These are phyloP conservation scores for Aspergillus sp. DNA, from an alignment of 2,329 filamentous ascomycete genomes.

Conservation along the genomic window DNA sequence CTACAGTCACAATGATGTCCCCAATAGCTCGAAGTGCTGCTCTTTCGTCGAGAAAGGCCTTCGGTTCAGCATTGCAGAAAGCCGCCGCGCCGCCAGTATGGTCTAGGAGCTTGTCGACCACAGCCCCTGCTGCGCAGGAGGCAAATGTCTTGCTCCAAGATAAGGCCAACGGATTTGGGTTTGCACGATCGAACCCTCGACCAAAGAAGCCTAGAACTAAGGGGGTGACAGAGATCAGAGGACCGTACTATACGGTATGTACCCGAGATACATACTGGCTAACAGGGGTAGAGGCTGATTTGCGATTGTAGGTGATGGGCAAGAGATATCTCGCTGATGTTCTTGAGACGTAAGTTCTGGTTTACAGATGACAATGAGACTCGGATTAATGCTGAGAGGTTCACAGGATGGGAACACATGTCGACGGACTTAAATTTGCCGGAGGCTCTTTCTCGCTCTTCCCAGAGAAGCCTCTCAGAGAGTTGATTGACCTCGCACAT, in stretches of 20 bases:
- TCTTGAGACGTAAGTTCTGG: conserved; percentile 49
- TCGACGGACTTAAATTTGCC: conserved; percentile 58
- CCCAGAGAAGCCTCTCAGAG: conserved; percentile 45
- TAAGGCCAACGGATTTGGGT: conserved; percentile 51
- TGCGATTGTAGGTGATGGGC: conserved; percentile 45
- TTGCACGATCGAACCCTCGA: conserved; percentile 51
- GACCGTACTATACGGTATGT: conserved; percentile 54
- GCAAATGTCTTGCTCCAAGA: conserved; percentile 49
- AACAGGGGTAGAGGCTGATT: not conserved
- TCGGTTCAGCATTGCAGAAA: conserved; percentile 12
- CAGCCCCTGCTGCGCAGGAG: conserved; percentile 15
- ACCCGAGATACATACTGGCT: not conserved
- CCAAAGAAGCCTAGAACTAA: conserved; percentile 51
- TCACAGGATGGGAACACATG: conserved; percentile 52
- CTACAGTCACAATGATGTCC: conserved; percentile 10
- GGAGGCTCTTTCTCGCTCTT: conserved; percentile 55
- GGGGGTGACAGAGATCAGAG: conserved; percentile 57
- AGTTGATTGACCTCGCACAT: conserved; percentile 53
- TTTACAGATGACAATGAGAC: too few relatives aligned
- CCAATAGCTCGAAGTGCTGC: conserved; percentile 1
- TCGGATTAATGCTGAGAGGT: not conserved
- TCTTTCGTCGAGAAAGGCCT: conserved; percentile 7
- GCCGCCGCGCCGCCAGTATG: conserved; percentile 3
- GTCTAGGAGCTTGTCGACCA: conserved; percentile 22
- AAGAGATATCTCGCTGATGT: conserved; percentile 54